Evolutionary conservation across 78 protist genomes (phyloP).

Genomic region (Mastigamoeba balamuthi): DNA sequence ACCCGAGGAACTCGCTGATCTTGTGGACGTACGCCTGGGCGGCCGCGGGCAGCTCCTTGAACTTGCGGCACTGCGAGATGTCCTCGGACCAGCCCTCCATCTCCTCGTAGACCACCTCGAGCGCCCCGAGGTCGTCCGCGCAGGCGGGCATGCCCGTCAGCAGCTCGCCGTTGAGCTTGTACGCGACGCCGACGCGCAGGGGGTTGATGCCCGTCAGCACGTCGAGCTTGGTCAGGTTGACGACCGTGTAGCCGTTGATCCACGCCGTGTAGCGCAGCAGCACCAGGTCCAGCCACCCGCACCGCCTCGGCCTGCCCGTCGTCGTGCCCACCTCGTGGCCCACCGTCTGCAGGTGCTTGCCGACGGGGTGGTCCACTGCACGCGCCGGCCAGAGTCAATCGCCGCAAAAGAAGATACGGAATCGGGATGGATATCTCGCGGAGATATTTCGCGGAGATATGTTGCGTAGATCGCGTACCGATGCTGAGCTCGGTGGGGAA

Average conservation of each 20-base stretch:
- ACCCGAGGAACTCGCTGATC: conserved; percentile 42
- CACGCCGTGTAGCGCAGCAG: conserved; percentile 64
- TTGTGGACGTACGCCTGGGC: conserved; percentile 42
- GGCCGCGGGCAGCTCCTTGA: conserved; percentile 56
- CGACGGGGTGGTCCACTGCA: background rate
- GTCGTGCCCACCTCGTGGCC: conserved; percentile 87
- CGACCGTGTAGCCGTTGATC: conserved; percentile 62
- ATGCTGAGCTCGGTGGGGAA: conserved; percentile 76
- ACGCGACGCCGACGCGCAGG: conserved; percentile 64
- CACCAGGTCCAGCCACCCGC: conserved; percentile 88
- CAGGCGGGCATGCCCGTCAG: conserved; percentile 40
- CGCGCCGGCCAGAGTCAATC: background rate
- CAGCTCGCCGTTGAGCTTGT: conserved; percentile 36
- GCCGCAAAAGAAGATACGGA: background rate
- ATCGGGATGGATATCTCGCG: too few relatives aligned
- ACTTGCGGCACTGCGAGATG: conserved; percentile 24
- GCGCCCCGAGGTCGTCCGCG: conserved; percentile 21
- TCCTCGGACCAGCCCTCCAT: conserved; percentile 70
- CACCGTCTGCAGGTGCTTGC: conserved; percentile 23
- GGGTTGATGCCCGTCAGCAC: conserved; percentile 53
- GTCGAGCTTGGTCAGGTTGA: conserved; percentile 81
- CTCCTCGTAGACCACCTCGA: conserved; percentile 64
- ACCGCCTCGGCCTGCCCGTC: conserved; percentile 83
- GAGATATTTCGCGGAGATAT: too few relatives aligned
- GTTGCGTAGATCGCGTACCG: background rate